Evolutionary conservation across 2,329 filamentous ascomycete genomes (phyloP).

Genomic region (Verticillium longisporum): DNA sequence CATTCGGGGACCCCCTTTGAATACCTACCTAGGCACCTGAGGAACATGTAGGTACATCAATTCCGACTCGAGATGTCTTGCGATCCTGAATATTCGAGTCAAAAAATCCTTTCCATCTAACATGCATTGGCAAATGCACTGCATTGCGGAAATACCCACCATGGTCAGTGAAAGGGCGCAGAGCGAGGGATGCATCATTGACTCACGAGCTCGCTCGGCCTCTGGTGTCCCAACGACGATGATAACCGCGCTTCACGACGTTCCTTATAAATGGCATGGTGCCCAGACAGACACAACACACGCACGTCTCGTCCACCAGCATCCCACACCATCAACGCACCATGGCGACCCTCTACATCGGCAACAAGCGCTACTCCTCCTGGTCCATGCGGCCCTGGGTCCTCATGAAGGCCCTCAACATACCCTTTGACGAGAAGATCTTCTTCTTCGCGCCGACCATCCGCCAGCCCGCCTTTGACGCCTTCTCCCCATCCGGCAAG

Average conservation of each 20-base stretch:
- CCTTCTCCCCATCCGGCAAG: conserved; percentile 32
- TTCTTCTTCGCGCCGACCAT: conserved; percentile 22
- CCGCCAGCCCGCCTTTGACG: conserved; percentile 24
- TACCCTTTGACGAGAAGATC: conserved; percentile 34
- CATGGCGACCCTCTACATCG: conserved; percentile 27
- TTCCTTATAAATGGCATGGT: not conserved
- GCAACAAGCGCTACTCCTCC: conserved; percentile 37
- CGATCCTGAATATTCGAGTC: too few species aligned
- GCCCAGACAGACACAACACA: not conserved
- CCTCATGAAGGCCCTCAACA: conserved; percentile 31
- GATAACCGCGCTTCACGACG: not conserved
- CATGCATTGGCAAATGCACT: not conserved
- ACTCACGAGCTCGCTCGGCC: not conserved
- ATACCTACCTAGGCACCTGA: too few species aligned
- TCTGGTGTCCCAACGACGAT: not conserved
- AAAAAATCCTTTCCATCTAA: too few species aligned
- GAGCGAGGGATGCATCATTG: conserved; percentile 8
- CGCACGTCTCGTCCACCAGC: not conserved
- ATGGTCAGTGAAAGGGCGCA: conserved; percentile 1
- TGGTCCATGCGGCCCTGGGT: conserved; percentile 41
- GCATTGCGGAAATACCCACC: not conserved
- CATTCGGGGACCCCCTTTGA: not conserved
- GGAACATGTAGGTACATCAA: too few species aligned
- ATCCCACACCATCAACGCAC: not conserved
- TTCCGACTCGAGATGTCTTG: too few species aligned